Percentiles rank a stretch among this genome's conserved stretches.
phyloP scores from a whole-genome alignment of 208 protist genomes.

The Trypanosoma boissoni region DNA sequence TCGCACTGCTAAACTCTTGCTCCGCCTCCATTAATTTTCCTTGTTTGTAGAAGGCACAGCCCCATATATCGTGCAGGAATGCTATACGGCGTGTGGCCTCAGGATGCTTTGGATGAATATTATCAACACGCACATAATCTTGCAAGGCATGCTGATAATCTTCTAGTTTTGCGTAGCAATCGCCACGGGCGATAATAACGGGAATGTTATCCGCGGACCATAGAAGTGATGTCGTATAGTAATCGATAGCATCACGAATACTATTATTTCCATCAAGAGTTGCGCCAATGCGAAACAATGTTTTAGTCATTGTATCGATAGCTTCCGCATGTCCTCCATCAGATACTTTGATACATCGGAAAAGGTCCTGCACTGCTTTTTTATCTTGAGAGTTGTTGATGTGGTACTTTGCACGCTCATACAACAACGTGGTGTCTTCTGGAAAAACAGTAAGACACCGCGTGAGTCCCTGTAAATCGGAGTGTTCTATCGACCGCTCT shows the following conservation, averaged over 20 bases:
- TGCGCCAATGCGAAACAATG: constrained; percentile 70
- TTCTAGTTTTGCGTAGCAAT: constrained; percentile 86
- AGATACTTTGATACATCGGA: constrained; percentile 76
- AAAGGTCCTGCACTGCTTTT: constrained; percentile 75
- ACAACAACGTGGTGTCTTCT: constrained; percentile 69
- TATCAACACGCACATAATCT: constrained; percentile 64
- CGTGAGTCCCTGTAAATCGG: constrained; percentile 70
- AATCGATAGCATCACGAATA: constrained; percentile 67
- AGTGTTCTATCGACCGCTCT: constrained; percentile 48
- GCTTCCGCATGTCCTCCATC: constrained; percentile 79
- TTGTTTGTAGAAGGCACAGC: constrained; percentile 52
- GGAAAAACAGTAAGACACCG: constrained; percentile 81
- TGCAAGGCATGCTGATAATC: constrained; percentile 68
- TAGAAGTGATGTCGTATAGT: constrained; percentile 88
- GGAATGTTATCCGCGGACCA: constrained; percentile 80
- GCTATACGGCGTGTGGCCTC: constrained; percentile 60
- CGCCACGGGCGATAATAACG: constrained; percentile 77
- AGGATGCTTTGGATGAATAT: constrained; percentile 51
- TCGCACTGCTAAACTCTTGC: constrained; percentile 82
- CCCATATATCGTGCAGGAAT: constrained; percentile 82
- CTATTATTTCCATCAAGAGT: constrained; percentile 43
- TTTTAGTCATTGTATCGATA: constrained; percentile 78
- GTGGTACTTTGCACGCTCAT: constrained; percentile 61
- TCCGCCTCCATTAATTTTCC: constrained; percentile 62
- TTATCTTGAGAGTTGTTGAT: constrained; percentile 64